Evolutionary conservation across 352 stramenopile species (phyloP), one percentile per base, ranked within the genome.

Genomic region (Phytophthora foliorum): DNA sequence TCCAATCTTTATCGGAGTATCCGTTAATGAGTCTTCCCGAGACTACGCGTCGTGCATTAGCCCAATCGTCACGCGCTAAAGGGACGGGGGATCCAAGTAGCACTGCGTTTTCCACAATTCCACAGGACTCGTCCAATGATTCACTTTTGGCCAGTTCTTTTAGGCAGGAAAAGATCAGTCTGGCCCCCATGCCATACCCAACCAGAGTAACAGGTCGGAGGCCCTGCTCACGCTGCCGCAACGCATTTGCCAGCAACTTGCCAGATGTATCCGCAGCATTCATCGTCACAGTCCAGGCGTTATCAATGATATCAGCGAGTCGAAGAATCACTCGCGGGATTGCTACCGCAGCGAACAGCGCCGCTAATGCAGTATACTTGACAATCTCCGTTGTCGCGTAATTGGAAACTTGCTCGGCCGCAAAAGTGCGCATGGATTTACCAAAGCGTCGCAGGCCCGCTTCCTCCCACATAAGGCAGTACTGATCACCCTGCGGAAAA

Each of bases 1-100:
- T 97, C 80, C 88, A 94, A 77, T 98, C 93, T 48, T 94, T 92
- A 24, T 90, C 81, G 0, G 82, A 95, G 68, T 94, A 98, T 17
- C 91, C 91, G 66, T 98, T 98, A 68, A 98, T 93, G 0, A 97
- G 62, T 24, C 93, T 79, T 2, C 91, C 90, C 4, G 92, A 88
- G 4, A 97, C 90, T 14, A 98, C 70, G 52, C 77, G 58, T 6
- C 88, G 73, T 6, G 82, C 89, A 31, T 75, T 83, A 19, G 74
- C 63, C 92, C 92, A 98, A 21, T 95, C 87, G 3, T 86, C 71
- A 1, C 52, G 55, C 0, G 72, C 69, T 10, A 85, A 76, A 0
- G 84, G 80, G 0, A 98, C 78, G 0, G 92, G 88, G 2, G 91
- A 84, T 6, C 93, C 93, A 7, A 98, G 80, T 2, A 98, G 42